Percentiles rank a stretch among this genome's conserved stretches.
phyloP scores from a whole-genome alignment of 495 filamentous ascomycete genomes.

The Geoglossum glabrum region DNA sequence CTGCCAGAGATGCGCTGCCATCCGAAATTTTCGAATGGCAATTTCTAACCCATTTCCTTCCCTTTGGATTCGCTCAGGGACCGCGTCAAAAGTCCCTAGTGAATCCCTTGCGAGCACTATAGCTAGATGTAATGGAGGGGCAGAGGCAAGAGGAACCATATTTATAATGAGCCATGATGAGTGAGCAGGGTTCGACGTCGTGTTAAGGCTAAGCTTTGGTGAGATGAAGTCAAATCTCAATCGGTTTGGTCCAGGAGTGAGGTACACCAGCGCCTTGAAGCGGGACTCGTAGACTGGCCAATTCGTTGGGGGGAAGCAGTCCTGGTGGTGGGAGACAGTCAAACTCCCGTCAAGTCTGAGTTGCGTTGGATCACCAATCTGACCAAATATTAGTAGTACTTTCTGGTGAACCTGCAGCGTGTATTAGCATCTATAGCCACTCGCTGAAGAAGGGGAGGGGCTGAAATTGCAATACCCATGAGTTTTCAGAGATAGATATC shows the following conservation, averaged over 20 bases:
- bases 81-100: conserved; percentile 64
- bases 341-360: conserved; percentile 59
- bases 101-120: conserved; percentile 76
- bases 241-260: conserved; percentile 72
- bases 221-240: conserved; percentile 71
- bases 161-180: conserved; percentile 62
- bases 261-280: conserved; percentile 75
- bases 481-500: conserved; percentile 53
- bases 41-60: conserved; percentile 66
- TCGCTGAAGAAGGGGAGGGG: conserved; percentile 7
- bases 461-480: conserved; percentile 59
- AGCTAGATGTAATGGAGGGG: conserved; percentile 67
- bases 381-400: conserved; percentile 58
- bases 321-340: conserved; percentile 62
- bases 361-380: conserved; percentile 51
- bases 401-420: conserved; percentile 63
- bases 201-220: conserved; percentile 40
- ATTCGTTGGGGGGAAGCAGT: conserved; percentile 54
- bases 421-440: conserved; percentile 7
- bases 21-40: conserved; percentile 70
- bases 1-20: conserved; percentile 88
- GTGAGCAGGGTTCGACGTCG: conserved; percentile 50
- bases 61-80: conserved; percentile 47
- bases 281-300: conserved; percentile 77
- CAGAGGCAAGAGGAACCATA: conserved; percentile 55